Percentiles rank a stretch among this genome's conserved stretches.
Conservation (phyloP, 2,329 filamentous ascomycete genomes). For the Cryphonectria naterciae region DNA sequence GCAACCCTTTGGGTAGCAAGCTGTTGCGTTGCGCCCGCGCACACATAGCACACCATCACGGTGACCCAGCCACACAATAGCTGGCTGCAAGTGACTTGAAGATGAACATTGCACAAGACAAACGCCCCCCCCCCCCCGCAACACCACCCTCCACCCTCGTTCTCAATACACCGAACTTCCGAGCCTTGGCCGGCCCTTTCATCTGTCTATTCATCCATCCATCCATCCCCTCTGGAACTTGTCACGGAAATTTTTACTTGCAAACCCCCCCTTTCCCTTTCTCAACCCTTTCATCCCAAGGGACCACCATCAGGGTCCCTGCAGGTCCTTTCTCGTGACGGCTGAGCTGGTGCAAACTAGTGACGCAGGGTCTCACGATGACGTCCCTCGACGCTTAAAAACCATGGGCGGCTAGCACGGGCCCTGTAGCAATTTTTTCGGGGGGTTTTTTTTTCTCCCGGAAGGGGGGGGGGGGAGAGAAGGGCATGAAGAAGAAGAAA, state of each 20-base stretch:
- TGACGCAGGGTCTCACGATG: constrained; percentile 16
- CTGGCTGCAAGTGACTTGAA: not conserved
- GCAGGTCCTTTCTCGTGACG: not conserved
- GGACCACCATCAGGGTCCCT: constrained; percentile 4
- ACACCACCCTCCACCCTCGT: rapidly evolving
- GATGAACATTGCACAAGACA: not conserved
- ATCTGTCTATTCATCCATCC: too few relatives aligned
- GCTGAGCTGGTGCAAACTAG: constrained; percentile 2
- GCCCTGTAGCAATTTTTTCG: not conserved
- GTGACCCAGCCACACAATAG: not conserved
- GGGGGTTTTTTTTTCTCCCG: not conserved
- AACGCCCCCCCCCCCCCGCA: too few relatives aligned
- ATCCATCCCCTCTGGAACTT: not conserved
- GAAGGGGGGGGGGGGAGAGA: not conserved
- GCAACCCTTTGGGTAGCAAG: not conserved
- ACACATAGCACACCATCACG: not conserved
- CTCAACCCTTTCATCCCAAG: not conserved
- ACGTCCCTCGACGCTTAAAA: constrained; percentile 4
- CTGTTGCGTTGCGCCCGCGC: not conserved
- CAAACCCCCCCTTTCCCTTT: not conserved
- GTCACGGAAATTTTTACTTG: not conserved
- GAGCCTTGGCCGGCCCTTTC: not conserved
- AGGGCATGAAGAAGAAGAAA: not conserved
- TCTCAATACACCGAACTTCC: not conserved
- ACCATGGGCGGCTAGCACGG: not conserved